These are phyloP conservation scores for Fraxinus baroniana DNA, from an alignment of 305 asterid genomes.

Conservation along the genomic window DNA sequence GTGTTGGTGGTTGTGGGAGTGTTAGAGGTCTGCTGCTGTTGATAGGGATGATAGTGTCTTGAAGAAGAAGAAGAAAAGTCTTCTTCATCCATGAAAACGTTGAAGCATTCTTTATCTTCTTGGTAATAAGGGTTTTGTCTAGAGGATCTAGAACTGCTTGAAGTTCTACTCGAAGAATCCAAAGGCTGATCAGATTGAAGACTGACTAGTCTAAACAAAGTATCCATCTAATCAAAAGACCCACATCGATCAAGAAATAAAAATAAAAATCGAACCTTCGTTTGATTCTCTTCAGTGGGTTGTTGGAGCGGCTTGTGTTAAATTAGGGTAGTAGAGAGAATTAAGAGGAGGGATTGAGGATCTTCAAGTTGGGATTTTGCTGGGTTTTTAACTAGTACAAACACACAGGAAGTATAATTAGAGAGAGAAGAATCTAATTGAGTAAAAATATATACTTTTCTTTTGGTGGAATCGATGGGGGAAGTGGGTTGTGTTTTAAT, in stretches of 20 bases:
- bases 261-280: conserved; percentile 20
- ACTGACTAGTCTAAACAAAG: conserved; percentile 83
- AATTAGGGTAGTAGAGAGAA: not conserved
- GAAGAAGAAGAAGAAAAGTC: conserved; percentile 85
- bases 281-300: not conserved
- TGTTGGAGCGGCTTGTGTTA: not conserved
- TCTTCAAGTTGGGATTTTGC: conserved; percentile 50
- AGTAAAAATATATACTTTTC: not conserved
- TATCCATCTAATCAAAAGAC: conserved; percentile 76
- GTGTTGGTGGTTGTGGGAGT: conserved; percentile 17
- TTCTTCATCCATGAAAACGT: conserved; percentile 94
- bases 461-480: not conserved
- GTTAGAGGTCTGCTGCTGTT: conserved; percentile 20
- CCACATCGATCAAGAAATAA: conserved; percentile 37
- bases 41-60: conserved; percentile 36
- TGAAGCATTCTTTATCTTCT: conserved; percentile 89
- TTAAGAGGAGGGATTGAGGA: not conserved
- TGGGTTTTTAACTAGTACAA: not conserved
- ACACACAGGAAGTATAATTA: not conserved
- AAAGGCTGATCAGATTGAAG: conserved; percentile 73
- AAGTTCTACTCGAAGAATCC: conserved; percentile 67
- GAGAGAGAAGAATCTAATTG: conserved; percentile 12
- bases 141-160: conserved; percentile 80
- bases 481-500: not conserved
- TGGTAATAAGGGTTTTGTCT: conserved; percentile 41